Base-by-base conservation (phyloP, 75 land plant species). In the Sequoiadendron giganteum region DNA sequence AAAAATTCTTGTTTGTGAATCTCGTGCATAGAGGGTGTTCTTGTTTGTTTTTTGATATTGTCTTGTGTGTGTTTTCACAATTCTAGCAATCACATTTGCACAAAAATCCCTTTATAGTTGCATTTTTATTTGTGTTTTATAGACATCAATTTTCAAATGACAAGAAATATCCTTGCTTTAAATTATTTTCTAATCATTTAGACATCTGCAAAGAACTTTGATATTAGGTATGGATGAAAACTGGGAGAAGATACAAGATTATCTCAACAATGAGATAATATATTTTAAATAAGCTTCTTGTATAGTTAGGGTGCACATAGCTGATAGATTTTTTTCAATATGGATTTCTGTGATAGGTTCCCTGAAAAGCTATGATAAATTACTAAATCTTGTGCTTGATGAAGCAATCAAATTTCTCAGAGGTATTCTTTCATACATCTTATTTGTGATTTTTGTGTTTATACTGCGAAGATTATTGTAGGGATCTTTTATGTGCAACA, bases 371-470 rank as follows among this genome's bases (percentile, higher is more conserved):
- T 98, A 98, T 92, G 98, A 98, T 88, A 98, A 96, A 88, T 87
- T 98, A n/a, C 88, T 98, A 70, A 98, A 98, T 87, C 94, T 98
- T 92, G 99, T 98, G 54, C 88, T 98, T 85, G 99, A 98, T 94
- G 99, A 95, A 91, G 99, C 99, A 6, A 76, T 94, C 18, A 98
- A 98, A 84, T 96, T 92, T 87, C 87, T 98, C 54, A 91, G 99
- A 94, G 99, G 99, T 96, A 91, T 36, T 34, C 1, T 40, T 21
- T 79, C 38, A 1, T 40, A 39, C 2, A 1, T 1, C 82, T 79
- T 36, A 38, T 40, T 18, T 39, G 36, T 79, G 82, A 8, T 40
- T 40, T 79, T 40, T 79, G 21, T 79, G 40, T 39, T 16, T 18
- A 39, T 42, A 11, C 1, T 79, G 25, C 43, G 21, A 39, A 0